These are phyloP conservation scores for Cymbidium sinense DNA, from an alignment of 106 monocot species.

Conservation along the genomic window DNA sequence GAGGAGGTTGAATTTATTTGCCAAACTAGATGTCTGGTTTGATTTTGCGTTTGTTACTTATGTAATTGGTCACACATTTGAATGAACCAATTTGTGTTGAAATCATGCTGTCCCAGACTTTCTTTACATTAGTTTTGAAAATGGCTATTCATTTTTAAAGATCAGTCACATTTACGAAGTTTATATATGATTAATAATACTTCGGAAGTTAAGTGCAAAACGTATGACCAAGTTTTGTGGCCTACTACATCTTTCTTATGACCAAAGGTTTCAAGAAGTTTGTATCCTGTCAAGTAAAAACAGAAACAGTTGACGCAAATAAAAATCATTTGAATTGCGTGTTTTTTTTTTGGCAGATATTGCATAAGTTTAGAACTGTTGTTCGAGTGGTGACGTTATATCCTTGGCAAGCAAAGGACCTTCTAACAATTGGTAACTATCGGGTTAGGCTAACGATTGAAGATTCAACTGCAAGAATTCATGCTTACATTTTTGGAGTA, in stretches of 20 bases:
- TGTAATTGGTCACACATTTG: too few species aligned
- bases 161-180: too few species aligned
- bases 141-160: too few species aligned
- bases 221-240: neutral
- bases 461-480: constrained; percentile 73
- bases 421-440: constrained; percentile 17
- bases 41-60: too few species aligned
- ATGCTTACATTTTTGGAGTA: constrained; percentile 47
- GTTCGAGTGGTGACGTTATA: constrained; percentile 55
- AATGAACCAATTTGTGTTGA: too few species aligned
- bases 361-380: constrained; percentile 37
- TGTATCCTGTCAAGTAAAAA: neutral
- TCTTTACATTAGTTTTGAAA: too few species aligned
- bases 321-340: neutral
- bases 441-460: constrained; percentile 53
- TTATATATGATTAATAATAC: neutral
- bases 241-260: neutral
- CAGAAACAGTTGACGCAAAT: neutral
- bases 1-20: too few species aligned
- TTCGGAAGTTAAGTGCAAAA: neutral
- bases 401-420: constrained; percentile 38
- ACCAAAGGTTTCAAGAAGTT: neutral
- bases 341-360: constrained; percentile 17
- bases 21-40: too few species aligned
- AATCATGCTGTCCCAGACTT: too few species aligned